Conservation (phyloP, 2,329 filamentous ascomycete genomes). For the Neonectria coccinea region DNA sequence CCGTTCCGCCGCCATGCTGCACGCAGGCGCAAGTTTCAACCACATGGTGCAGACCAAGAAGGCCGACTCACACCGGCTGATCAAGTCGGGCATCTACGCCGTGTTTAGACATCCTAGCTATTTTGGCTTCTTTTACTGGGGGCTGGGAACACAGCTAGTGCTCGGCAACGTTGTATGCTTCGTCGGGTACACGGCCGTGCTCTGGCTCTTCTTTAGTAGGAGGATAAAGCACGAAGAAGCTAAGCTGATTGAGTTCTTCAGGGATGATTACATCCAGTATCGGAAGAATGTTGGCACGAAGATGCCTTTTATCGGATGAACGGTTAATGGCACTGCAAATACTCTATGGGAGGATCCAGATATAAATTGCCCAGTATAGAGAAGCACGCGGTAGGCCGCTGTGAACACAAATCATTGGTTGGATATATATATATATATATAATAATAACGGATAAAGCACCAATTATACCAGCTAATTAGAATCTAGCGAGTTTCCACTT, state of each 20-base stretch:
- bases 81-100: conserved; percentile 84
- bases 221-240: conserved; percentile 84
- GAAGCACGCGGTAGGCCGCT: not conserved
- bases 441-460: conserved; percentile 17
- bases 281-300: conserved; percentile 76
- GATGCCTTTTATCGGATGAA: conserved; percentile 75
- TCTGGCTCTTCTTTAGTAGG: conserved; percentile 86
- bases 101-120: conserved; percentile 88
- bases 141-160: conserved; percentile 90
- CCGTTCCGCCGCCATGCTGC: conserved; percentile 86
- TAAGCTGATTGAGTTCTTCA: conserved; percentile 84
- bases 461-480: conserved; percentile 16
- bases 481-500: conserved; percentile 6
- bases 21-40: conserved; percentile 92
- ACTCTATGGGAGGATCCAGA: not conserved
- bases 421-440: not conserved
- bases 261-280: conserved; percentile 82
- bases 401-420: conserved; percentile 13
- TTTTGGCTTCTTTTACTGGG: conserved; percentile 99
- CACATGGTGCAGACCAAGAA: conserved; percentile 82
- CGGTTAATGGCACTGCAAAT: not conserved
- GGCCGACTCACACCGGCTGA: conserved; percentile 77
- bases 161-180: conserved; percentile 88
- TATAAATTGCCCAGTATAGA: not conserved
- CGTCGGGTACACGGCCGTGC: conserved; percentile 75